A percentile compares a stretch with the other conserved stretches of the same genome.
phyloP scores from a whole-genome alignment of 306 rosid genomes.

The Carpinus viminea region DNA sequence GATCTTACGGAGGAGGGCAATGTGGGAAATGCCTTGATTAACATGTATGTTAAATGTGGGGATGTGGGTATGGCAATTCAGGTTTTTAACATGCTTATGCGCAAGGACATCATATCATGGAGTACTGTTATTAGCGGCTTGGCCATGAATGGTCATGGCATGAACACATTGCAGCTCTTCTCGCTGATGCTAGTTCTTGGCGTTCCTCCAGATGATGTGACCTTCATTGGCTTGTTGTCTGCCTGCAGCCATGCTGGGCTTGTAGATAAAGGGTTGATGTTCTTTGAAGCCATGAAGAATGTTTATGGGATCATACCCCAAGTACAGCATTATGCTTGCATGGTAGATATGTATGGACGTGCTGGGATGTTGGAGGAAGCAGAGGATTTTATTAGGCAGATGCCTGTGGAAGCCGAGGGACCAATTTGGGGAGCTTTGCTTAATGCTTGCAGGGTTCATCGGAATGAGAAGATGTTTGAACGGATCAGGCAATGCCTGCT shows the following conservation, averaged over 20 bases:
- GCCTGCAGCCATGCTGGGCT: conserved; percentile 70
- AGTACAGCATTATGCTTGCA: conserved; percentile 33
- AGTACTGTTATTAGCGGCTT: conserved; percentile 66
- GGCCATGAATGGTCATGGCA: conserved; percentile 74
- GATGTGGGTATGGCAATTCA: conserved; percentile 44
- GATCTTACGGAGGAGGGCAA: conserved; percentile 46
- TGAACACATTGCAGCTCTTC: conserved; percentile 49
- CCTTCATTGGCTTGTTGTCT: conserved; percentile 63
- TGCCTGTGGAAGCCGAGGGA: conserved; percentile 40
- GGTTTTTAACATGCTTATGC: conserved; percentile 39
- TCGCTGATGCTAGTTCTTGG: conserved; percentile 71
- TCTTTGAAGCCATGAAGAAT: conserved; percentile 63
- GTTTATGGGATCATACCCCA: conserved; percentile 38
- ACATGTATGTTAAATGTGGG: conserved; percentile 78
- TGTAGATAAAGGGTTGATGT: conserved; percentile 39
- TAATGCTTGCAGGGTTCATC: conserved; percentile 67
- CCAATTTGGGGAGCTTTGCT: conserved; percentile 76
- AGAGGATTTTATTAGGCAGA: conserved; percentile 44
- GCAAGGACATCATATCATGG: conserved; percentile 73
- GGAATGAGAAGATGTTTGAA: conserved; percentile 54
- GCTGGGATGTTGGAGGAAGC: conserved; percentile 69
- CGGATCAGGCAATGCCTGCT: conserved; percentile 46
- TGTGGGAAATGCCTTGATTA: conserved; percentile 72
- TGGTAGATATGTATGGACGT: conserved; percentile 50
- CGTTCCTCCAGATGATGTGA: conserved; percentile 63